Evolutionary conservation across 345 rosid genomes (phyloP), one percentile per base, ranked within the genome.

Genomic region (Syzygium oleosum): DNA sequence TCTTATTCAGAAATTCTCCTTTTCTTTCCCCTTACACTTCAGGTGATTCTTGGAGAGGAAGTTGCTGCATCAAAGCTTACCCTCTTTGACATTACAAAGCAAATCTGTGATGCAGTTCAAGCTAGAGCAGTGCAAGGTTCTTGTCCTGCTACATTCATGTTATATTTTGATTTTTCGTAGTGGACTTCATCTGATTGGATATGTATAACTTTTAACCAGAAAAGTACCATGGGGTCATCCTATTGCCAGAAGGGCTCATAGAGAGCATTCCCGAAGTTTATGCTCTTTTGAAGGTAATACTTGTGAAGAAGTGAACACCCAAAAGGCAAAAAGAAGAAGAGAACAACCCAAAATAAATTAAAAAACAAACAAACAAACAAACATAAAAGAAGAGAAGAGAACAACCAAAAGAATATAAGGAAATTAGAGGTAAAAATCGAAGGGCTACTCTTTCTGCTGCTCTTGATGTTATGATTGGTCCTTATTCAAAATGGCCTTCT

Each of bases 21-120:
- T 51, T 85, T 49, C 29, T 63, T 51, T 31, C 59, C 34, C 5
- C 59, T 88, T 84, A 85, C 86, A 86, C 86, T 38, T 43, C 93
- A 96, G 99, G 98, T 97, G 73, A 93, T 97, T 89, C 95, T 98
- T 55, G 99, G 98, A 10, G 99, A 98, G 94, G 99, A 98, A 92
- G 98, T 98, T 85, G 98, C 99, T 88, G 98, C 99, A 85, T 98
- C 99, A 68, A 97, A 98, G 94, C 94, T 98, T 91, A 98, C 99
- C 22, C 94, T 98, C 87, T 97, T 97, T 90, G 99, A 98, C 91
- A 87, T 98, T 73, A 93, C 99, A 52, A 93, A 89, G 87, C 97
- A 97, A 92, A 93, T 97, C 84, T 98, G 99, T 65, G 99, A 98
- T 93, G 99, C 99, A 41, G 97, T 98, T 89, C 98, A 95, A 93